These are phyloP conservation scores for Astrothelium macrocarpum DNA, from an alignment of 495 filamentous ascomycete species.

Conservation along the genomic window DNA sequence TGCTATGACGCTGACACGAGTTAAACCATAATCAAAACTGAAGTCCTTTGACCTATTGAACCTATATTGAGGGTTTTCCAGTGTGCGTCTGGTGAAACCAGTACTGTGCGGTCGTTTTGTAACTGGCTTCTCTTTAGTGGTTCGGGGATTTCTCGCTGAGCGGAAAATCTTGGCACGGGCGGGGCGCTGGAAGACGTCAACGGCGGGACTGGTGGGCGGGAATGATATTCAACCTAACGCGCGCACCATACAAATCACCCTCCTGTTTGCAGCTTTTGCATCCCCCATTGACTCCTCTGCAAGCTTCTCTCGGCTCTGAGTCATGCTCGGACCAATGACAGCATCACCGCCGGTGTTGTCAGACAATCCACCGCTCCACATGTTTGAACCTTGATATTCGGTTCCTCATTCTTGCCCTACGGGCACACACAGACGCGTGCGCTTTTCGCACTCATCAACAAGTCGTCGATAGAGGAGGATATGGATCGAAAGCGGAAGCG, in stretches of 20 bases:
- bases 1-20: too few species aligned
- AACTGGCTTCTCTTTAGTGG: too few species aligned
- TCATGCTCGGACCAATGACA: constrained; percentile 18
- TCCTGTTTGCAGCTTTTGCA: neutral
- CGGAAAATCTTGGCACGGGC: neutral
- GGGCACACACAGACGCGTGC: constrained; percentile 1
- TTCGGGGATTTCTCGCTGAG: too few species aligned
- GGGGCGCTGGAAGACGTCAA: neutral
- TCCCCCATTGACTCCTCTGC: neutral
- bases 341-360: constrained; percentile 19
- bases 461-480: constrained; percentile 13
- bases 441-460: constrained; percentile 13
- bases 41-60: too few species aligned
- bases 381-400: constrained; percentile 16
- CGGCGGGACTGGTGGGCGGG: neutral
- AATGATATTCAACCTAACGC: neutral
- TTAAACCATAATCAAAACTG: too few species aligned
- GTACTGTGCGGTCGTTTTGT: too few species aligned
- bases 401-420: constrained; percentile 8
- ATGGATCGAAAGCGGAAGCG: constrained; percentile 87
- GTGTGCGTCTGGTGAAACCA: too few species aligned
- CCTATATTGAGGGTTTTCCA: too few species aligned
- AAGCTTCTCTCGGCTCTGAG: neutral
- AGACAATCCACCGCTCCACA: constrained; percentile 12
- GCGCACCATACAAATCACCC: neutral